These are phyloP conservation scores for Colletotrichum zoysiae DNA, from an alignment of 2,329 filamentous ascomycete species.

Conservation along the genomic window DNA sequence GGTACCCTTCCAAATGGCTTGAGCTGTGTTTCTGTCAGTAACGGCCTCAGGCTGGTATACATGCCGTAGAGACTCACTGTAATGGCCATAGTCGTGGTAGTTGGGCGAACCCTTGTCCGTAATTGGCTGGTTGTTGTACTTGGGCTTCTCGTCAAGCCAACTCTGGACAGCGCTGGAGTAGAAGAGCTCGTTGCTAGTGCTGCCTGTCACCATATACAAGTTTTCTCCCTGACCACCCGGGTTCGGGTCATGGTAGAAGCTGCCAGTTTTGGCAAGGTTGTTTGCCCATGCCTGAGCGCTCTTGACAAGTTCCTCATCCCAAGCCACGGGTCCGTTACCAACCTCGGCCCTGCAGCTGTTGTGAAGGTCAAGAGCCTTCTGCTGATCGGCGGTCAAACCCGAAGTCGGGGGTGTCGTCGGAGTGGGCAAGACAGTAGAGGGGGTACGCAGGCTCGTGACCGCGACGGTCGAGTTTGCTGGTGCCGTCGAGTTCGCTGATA, in stretches of 20 bases:
- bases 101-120: not conserved
- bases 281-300: conserved; percentile 17
- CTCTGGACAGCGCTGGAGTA: conserved; percentile 21
- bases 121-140: conserved; percentile 27
- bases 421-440: not conserved
- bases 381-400: conserved; percentile 10
- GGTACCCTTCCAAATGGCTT: conserved; percentile 14
- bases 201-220: not conserved
- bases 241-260: not conserved
- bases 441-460: not conserved
- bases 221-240: conserved; percentile 36
- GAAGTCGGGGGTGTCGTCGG: not conserved
- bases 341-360: conserved; percentile 1
- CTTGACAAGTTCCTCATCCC: conserved; percentile 9
- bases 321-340: not conserved
- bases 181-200: not conserved
- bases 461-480: not conserved
- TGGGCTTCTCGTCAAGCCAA: conserved; percentile 34
- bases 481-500: not conserved
- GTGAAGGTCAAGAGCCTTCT: conserved; percentile 17
- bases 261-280: not conserved
- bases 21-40: conserved; percentile 11
- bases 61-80: conserved; percentile 7
- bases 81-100: conserved; percentile 20
- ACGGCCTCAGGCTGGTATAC: too few relatives aligned